A percentile compares a stretch with the other conserved stretches of the same genome.
These are phyloP conservation scores for Colletotrichum somersetense DNA, from an alignment of 2,329 filamentous ascomycete species.

Conservation along the genomic window DNA sequence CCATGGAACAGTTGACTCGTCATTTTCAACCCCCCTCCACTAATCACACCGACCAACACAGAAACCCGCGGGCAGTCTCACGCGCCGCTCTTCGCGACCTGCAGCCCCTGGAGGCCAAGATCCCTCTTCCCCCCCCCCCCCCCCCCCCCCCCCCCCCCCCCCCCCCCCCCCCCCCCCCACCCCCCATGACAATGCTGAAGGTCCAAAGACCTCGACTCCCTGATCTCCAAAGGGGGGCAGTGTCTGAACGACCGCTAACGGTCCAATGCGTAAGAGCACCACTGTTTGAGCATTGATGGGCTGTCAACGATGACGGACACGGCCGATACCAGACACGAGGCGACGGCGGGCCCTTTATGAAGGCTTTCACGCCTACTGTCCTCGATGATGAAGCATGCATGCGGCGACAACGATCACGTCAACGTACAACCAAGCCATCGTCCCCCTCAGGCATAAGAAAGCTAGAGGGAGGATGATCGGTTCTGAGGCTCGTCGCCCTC, in stretches of 20 bases:
- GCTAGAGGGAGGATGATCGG: neutral
- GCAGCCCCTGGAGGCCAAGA: constrained; percentile 12
- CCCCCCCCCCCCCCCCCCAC: no score
- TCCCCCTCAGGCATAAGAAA: neutral
- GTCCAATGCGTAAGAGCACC: neutral
- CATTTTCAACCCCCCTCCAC: neutral
- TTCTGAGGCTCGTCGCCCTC: neutral
- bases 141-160: no score
- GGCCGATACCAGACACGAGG: neutral
- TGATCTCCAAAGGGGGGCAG: neutral
- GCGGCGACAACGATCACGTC: neutral
- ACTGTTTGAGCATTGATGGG: neutral
- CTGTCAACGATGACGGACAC: neutral
- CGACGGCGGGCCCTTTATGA: constrained; percentile 20
- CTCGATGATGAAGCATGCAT: neutral
- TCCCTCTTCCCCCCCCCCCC: neutral
- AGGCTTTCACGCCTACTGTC: constrained; percentile 3
- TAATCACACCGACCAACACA: neutral
- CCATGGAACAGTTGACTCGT: neutral
- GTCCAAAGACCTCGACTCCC: constrained; percentile 1
- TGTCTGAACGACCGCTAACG: neutral
- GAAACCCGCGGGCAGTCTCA: neutral
- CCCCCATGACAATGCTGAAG: no score
- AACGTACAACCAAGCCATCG: neutral
- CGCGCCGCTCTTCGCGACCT: neutral